Evolutionary conservation across 2,329 filamentous ascomycete genomes (phyloP).

Genomic region (Epichloe bromicola): DNA sequence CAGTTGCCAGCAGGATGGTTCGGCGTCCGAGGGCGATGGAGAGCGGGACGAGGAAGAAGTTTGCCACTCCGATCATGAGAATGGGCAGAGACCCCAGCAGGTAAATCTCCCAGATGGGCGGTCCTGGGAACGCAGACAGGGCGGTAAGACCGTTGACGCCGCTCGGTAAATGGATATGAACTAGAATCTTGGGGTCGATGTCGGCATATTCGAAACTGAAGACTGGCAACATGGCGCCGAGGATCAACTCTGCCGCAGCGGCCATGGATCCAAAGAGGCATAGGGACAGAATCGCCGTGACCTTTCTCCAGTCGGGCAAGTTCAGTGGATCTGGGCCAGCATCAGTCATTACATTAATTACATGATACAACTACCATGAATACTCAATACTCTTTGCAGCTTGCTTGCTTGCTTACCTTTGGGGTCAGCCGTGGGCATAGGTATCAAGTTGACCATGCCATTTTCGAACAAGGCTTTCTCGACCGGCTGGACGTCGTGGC

Average conservation of each 20-base stretch:
- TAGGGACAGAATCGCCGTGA: background rate
- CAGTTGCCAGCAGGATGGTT: background rate
- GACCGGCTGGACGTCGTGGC: background rate
- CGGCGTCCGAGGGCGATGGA: constrained; percentile 1
- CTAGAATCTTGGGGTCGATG: background rate
- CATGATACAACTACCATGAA: background rate
- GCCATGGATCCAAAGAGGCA: constrained; percentile 4
- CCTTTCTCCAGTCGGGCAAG: constrained; percentile 1
- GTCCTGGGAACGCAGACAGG: background rate
- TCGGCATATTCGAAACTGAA: constrained; percentile 3
- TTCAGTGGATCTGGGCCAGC: background rate
- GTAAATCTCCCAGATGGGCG: constrained; percentile 2
- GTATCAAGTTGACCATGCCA: constrained; percentile 1
- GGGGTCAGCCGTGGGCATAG: constrained; percentile 1
- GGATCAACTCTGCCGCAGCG: background rate
- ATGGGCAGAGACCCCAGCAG: background rate
- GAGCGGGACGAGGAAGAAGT: constrained; percentile 2
- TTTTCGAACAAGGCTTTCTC: background rate
- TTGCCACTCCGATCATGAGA: constrained; percentile 1
- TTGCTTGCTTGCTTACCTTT: background rate
- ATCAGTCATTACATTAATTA: background rate
- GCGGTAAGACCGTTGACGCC: background rate
- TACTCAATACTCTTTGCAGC: background rate
- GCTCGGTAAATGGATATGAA: background rate
- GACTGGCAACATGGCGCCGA: constrained; percentile 1